Evolutionary conservation across 257 asterid species (phyloP).

Genomic region (Gentiana dahurica): DNA sequence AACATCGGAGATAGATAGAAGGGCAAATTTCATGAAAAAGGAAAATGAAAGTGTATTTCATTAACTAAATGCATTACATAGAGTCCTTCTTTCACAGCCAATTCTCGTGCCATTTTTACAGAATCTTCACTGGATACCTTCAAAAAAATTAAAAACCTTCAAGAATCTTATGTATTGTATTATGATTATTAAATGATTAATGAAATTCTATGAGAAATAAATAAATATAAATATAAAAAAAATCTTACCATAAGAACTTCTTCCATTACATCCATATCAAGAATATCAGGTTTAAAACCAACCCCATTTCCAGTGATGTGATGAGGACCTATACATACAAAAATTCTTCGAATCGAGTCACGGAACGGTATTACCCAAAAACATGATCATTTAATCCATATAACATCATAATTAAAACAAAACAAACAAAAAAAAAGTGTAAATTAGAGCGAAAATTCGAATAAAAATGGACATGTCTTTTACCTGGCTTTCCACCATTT

Average conservation of each 20-base stretch:
- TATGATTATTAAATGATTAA: too few relatives aligned
- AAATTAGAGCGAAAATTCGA: neutral
- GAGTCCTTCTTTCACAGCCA: constrained; percentile 91
- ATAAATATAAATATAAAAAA: neutral
- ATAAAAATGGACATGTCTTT: neutral
- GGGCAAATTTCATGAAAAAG: neutral
- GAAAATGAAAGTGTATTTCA: neutral
- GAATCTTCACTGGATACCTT: constrained; percentile 95
- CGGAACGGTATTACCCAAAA: too few relatives aligned
- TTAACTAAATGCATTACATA: constrained; percentile 32
- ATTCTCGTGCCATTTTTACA: constrained; percentile 78
- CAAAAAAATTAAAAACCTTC: neutral
- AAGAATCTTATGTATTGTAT: too few relatives aligned
- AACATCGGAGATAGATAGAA: too few relatives aligned
- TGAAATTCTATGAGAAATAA: too few relatives aligned
- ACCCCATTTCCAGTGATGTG: constrained; percentile 98
- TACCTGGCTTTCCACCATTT: constrained; percentile 98
- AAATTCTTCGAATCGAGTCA: constrained; percentile 1
- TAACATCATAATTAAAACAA: too few relatives aligned
- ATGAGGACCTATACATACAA: constrained; percentile 62
- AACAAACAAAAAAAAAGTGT: neutral
- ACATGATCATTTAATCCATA: too few relatives aligned
- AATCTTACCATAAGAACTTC: constrained; percentile 80
- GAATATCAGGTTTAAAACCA: constrained; percentile 96
- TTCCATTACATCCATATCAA: constrained; percentile 96